phyloP scores from a whole-genome alignment of 805 yeast species.

The Groenewaldozyma tartarivorans region DNA sequence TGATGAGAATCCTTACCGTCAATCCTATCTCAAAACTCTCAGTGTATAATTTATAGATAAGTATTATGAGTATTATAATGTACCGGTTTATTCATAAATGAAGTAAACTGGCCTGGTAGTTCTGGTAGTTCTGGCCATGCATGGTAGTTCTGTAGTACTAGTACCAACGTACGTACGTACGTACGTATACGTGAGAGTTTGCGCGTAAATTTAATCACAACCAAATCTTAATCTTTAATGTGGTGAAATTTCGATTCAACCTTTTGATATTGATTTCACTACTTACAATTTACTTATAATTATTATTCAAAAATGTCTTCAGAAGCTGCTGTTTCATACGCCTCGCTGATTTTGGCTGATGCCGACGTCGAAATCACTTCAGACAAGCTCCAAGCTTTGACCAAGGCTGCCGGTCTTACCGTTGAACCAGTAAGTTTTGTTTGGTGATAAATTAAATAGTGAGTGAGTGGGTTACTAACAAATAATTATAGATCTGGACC shows the following conservation, averaged over 20 bases:
- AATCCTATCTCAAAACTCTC: conserved; percentile 32
- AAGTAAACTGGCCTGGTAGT: no score
- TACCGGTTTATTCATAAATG: no score
- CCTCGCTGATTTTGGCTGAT: conserved; percentile 97
- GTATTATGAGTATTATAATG: no score
- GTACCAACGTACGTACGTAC: no score
- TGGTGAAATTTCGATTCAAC: no score
- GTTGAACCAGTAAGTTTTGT: conserved; percentile 41
- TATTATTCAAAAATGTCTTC: conserved; percentile 24
- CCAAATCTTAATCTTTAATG: no score
- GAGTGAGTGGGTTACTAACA: background rate
- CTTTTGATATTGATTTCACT: no score
- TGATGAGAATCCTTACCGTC: conserved; percentile 38
- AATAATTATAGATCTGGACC: conserved; percentile 55
- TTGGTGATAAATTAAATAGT: background rate
- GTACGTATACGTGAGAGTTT: no score
- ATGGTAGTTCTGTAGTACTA: no score
- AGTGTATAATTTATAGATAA: background rate
- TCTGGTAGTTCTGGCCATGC: no score
- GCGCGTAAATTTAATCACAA: no score
- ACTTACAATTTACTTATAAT: conserved; percentile 7
- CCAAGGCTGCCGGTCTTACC: conserved; percentile 75
- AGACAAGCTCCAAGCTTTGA: conserved; percentile 70
- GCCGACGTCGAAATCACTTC: conserved; percentile 89
- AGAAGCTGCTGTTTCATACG: conserved; percentile 88